Conservation (phyloP, 1,139 yeast species). For the Sugiyamaella japonica region DNA sequence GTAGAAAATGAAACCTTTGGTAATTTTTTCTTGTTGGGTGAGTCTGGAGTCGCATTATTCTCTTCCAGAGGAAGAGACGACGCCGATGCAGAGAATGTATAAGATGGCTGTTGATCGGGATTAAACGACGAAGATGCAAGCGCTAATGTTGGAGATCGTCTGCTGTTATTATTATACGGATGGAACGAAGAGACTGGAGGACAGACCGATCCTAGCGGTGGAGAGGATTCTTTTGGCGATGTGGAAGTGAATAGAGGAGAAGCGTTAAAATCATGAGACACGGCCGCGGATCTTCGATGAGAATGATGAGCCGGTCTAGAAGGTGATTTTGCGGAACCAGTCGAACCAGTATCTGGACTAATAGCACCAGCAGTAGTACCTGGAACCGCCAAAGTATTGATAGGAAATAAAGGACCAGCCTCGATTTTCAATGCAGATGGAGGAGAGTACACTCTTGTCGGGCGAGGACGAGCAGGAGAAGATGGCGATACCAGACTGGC, state of each 20-base stretch:
- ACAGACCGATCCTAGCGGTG: neutral
- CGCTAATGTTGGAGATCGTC: conserved; percentile 28
- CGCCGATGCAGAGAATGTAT: conserved; percentile 17
- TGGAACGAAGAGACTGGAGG: neutral
- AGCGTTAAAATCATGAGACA: conserved; percentile 31
- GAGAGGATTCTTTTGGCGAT: conserved; percentile 3
- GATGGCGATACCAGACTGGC: neutral
- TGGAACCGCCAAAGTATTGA: conserved; percentile 1
- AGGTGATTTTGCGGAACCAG: conserved; percentile 9
- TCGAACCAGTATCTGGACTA: neutral
- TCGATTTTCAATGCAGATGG: conserved; percentile 10
- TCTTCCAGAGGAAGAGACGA: conserved; percentile 17
- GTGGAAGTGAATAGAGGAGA: conserved; percentile 7
- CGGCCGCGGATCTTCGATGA: conserved; percentile 42
- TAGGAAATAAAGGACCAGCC: conserved; percentile 8
- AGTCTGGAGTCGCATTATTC: neutral
- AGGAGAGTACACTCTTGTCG: conserved; percentile 10
- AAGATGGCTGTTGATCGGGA: conserved; percentile 18
- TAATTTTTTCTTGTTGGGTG: conserved; percentile 7
- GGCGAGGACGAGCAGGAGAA: conserved; percentile 12
- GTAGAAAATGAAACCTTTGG: conserved; percentile 11
- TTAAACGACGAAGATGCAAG: conserved; percentile 28
- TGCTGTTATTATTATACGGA: conserved; percentile 16
- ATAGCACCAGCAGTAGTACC: neutral
- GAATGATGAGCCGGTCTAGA: conserved; percentile 29